Evolutionary conservation across 2,329 filamentous ascomycete species (phyloP).

Genomic region (Macrophomina pseudophaseolina): DNA sequence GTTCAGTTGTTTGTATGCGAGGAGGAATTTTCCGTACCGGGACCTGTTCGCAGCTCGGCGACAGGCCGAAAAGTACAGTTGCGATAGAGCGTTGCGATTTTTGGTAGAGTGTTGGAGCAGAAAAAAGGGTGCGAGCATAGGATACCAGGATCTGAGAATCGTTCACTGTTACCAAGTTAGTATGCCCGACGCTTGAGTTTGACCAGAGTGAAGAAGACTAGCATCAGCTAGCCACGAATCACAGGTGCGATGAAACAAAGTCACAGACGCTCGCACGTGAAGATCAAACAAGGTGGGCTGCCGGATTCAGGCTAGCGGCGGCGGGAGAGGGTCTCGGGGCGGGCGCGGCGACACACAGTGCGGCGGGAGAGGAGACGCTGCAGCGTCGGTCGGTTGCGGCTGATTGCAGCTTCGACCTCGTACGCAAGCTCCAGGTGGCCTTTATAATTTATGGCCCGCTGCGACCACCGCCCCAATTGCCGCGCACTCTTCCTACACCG

Average conservation of each 20-base stretch:
- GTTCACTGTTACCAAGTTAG: neutral
- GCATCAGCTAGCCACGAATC: slow-evolving; percentile 9
- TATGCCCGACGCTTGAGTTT: neutral
- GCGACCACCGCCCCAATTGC: slow-evolving; percentile 9
- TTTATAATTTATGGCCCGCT: slow-evolving; percentile 17
- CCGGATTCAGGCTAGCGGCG: neutral
- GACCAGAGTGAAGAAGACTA: too few relatives aligned
- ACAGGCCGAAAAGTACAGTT: neutral
- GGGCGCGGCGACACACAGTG: slow-evolving; percentile 7
- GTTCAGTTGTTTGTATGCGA: neutral
- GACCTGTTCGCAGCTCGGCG: neutral
- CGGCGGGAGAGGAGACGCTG: too few relatives aligned
- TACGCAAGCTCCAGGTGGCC: slow-evolving; percentile 25
- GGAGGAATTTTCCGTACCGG: neutral
- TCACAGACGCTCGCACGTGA: neutral
- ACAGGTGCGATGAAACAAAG: slow-evolving; percentile 10
- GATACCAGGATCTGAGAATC: neutral
- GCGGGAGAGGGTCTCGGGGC: neutral
- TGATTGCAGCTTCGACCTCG: slow-evolving; percentile 10
- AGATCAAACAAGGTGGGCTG: neutral
- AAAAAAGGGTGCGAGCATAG: neutral
- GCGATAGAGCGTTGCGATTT: slow-evolving; percentile 1
- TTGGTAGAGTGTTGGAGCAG: neutral
- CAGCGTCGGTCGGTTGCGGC: slow-evolving; percentile 11
- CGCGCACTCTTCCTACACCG: neutral